Evolutionary conservation across 2,329 filamentous ascomycete genomes (phyloP).

Genomic region (Nemania sp.): DNA sequence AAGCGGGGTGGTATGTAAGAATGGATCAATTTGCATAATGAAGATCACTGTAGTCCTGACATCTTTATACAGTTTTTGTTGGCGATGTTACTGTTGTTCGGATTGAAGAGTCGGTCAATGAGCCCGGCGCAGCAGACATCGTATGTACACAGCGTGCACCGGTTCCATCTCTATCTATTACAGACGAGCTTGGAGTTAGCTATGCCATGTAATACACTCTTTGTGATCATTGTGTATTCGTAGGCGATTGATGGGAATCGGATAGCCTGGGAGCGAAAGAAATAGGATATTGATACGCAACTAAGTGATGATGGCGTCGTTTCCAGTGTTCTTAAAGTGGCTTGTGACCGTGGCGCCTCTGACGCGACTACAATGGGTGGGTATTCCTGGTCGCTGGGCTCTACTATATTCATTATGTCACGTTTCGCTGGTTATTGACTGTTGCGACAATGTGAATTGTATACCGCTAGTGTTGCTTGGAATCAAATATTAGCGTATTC

Average conservation of each 20-base stretch:
- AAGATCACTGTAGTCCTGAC: not conserved
- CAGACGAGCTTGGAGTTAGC: too few species aligned
- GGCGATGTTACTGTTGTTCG: not conserved
- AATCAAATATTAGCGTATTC: not conserved
- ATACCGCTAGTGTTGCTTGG: not conserved
- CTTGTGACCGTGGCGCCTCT: not conserved
- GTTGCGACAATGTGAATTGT: not conserved
- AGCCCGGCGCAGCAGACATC: not conserved
- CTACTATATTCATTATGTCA: not conserved
- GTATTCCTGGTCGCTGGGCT: too few species aligned
- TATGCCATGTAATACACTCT: not conserved
- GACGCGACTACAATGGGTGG: too few species aligned
- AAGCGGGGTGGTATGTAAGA: not conserved
- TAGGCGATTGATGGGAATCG: not conserved
- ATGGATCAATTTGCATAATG: not conserved
- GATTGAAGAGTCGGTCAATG: not conserved
- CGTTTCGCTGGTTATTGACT: not conserved
- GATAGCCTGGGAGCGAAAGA: not conserved
- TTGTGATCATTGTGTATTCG: not conserved
- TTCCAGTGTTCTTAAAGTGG: not conserved
- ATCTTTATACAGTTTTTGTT: too few species aligned
- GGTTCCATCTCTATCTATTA: not conserved
- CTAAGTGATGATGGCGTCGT: not conserved
- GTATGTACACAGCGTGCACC: not conserved
- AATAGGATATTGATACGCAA: not conserved